These are phyloP conservation scores for Discostella pseudostelligera DNA, from an alignment of 108 stramenopile species.

Conservation along the genomic window DNA sequence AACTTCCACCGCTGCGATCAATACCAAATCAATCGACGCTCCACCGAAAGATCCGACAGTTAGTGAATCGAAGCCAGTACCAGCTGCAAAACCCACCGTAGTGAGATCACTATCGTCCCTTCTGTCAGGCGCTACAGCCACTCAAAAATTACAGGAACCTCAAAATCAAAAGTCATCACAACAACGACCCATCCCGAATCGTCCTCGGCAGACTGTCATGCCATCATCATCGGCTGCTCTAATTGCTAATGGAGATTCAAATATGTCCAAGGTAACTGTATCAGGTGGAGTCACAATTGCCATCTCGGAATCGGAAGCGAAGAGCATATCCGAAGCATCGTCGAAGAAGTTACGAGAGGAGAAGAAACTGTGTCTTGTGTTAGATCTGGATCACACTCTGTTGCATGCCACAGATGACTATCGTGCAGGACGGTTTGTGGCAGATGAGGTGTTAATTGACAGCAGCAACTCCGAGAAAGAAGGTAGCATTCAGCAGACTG, in stretches of 20 bases:
- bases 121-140: conserved; percentile 35
- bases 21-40: not conserved
- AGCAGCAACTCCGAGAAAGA: conserved; percentile 1
- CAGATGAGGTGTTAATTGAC: conserved; percentile 24
- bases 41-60: not conserved
- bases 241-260: conserved; percentile 18
- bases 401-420: conserved; percentile 84
- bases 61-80: conserved; percentile 10
- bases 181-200: conserved; percentile 5
- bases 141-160: conserved; percentile 33
- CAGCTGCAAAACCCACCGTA: conserved; percentile 12
- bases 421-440: conserved; percentile 55
- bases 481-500: conserved; percentile 3
- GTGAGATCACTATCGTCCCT: conserved; percentile 37
- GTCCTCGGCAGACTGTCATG: conserved; percentile 1
- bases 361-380: conserved; percentile 67
- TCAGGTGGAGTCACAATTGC: conserved; percentile 71
- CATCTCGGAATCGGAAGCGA: conserved; percentile 66
- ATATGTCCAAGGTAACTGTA: conserved; percentile 69
- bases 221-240: conserved; percentile 5
- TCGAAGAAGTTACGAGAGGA: conserved; percentile 46
- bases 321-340: conserved; percentile 54
- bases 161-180: not conserved
- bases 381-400: conserved; percentile 89
- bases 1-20: not conserved